Percentiles rank a stretch among this genome's conserved stretches.
Evolutionary conservation across 305 asterid genomes (phyloP).

Genomic region (Fraxinus greggii): DNA sequence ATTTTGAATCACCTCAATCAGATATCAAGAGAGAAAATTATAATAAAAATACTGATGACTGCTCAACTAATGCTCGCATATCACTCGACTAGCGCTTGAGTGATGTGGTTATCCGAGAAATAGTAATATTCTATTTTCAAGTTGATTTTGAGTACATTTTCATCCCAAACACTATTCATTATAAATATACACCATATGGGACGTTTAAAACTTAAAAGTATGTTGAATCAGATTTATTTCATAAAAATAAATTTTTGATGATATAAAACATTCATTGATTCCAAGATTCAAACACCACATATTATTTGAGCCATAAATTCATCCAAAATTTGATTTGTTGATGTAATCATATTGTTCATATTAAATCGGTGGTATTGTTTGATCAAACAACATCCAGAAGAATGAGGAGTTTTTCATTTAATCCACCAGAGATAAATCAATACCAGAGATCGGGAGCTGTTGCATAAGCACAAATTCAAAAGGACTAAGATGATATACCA

Average conservation of each 20-base stretch:
- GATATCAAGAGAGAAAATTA: not conserved
- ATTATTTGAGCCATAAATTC: not conserved
- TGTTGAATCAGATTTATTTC: not conserved
- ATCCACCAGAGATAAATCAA: not conserved
- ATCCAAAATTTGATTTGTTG: not conserved
- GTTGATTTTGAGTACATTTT: not conserved
- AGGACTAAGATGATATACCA: too few species aligned
- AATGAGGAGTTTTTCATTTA: too few species aligned
- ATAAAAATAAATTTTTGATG: too few species aligned
- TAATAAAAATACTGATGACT: too few species aligned
- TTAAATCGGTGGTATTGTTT: not conserved
- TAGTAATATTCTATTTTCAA: not conserved
- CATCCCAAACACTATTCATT: not conserved
- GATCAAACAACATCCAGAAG: not conserved
- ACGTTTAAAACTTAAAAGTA: too few species aligned
- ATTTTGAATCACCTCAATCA: not conserved
- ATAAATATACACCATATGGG: not conserved
- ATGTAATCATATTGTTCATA: not conserved
- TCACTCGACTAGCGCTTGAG: not conserved
- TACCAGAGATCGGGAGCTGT: not conserved
- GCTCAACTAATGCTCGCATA: not conserved
- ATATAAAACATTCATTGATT: too few species aligned
- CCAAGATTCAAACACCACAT: not conserved
- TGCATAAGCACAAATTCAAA: not conserved
- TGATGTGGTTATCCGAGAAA: not conserved